phyloP scores from a whole-genome alignment of 129 eudicot species.

The Pseudognaphalium luteoalbum region DNA sequence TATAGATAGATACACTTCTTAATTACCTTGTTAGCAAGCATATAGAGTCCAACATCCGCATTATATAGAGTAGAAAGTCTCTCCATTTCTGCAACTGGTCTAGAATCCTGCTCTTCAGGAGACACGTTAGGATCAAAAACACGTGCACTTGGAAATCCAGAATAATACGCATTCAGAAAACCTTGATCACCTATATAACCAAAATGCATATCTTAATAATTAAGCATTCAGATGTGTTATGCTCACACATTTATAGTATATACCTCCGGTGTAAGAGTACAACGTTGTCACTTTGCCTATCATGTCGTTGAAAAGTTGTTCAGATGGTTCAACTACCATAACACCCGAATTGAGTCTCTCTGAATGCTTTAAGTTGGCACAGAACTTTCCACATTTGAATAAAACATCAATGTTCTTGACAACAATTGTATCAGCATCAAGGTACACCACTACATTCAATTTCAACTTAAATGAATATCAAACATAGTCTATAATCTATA shows the following conservation, averaged over 20 bases:
- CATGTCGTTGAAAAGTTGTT: conserved; percentile 79
- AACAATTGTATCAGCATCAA: conserved; percentile 94
- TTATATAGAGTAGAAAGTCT: conserved; percentile 91
- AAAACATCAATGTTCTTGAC: conserved; percentile 83
- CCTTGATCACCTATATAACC: conserved; percentile 86
- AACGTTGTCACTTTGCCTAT: conserved; percentile 69
- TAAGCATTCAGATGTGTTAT: background rate
- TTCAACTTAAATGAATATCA: background rate
- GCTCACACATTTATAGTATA: background rate
- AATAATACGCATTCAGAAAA: conserved; percentile 79
- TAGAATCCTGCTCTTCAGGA: conserved; percentile 59
- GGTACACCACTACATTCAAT: conserved; percentile 74
- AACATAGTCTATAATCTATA: background rate
- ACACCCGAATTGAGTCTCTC: conserved; percentile 97
- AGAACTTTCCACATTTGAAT: conserved; percentile 83
- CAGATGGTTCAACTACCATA: conserved; percentile 96
- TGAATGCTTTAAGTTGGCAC: conserved; percentile 96
- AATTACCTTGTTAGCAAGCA: conserved; percentile 96
- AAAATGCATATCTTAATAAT: background rate
- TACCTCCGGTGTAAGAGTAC: conserved; percentile 96
- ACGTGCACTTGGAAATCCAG: conserved; percentile 85
- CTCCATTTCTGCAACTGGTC: conserved; percentile 85
- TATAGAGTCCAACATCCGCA: conserved; percentile 98
- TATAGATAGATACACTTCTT: background rate
- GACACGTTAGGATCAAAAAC: conserved; percentile 69